Evolutionary conservation across 1,284 basidiomycete genomes (phyloP).

Genomic region (Erythrobasidium hasegawianum): DNA sequence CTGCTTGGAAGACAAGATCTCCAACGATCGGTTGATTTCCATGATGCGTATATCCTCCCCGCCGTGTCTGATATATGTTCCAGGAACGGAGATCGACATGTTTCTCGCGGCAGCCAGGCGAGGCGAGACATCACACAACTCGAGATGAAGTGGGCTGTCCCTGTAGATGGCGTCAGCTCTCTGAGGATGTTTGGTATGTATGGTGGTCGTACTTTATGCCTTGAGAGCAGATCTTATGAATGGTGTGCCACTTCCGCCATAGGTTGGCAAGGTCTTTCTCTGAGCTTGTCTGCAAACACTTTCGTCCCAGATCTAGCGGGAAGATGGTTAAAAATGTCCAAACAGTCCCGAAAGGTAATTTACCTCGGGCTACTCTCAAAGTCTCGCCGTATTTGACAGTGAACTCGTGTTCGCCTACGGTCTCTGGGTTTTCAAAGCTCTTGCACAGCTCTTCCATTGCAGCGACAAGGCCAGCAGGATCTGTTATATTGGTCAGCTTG

Average conservation of each 20-base stretch:
- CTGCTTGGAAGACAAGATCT: slow-evolving; percentile 34
- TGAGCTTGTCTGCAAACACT: not conserved
- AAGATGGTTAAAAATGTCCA: not conserved
- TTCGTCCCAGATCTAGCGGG: slow-evolving; percentile 3
- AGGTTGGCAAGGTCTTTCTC: slow-evolving; percentile 19
- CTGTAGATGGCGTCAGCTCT: not conserved
- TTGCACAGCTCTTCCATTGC: slow-evolving; percentile 16
- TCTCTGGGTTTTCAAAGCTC: slow-evolving; percentile 17
- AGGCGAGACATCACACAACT: slow-evolving; percentile 26
- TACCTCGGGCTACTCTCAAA: slow-evolving; percentile 17
- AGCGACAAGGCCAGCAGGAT: slow-evolving; percentile 14
- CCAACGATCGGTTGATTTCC: not conserved
- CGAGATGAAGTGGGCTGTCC: slow-evolving; percentile 7
- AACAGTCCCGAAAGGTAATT: not conserved
- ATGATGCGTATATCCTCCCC: slow-evolving; percentile 25
- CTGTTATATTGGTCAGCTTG: not conserved
- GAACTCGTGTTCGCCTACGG: slow-evolving; percentile 17
- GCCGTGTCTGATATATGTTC: slow-evolving; percentile 20
- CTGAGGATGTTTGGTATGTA: not conserved
- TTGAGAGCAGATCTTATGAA: slow-evolving; percentile 15
- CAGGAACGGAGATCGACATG: slow-evolving; percentile 4
- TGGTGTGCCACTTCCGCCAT: slow-evolving; percentile 28
- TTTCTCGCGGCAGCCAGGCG: slow-evolving; percentile 11
- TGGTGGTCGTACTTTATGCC: not conserved
- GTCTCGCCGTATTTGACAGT: slow-evolving; percentile 5